These are phyloP conservation scores for Quercus robur DNA, from an alignment of 306 rosid species.

Conservation along the genomic window DNA sequence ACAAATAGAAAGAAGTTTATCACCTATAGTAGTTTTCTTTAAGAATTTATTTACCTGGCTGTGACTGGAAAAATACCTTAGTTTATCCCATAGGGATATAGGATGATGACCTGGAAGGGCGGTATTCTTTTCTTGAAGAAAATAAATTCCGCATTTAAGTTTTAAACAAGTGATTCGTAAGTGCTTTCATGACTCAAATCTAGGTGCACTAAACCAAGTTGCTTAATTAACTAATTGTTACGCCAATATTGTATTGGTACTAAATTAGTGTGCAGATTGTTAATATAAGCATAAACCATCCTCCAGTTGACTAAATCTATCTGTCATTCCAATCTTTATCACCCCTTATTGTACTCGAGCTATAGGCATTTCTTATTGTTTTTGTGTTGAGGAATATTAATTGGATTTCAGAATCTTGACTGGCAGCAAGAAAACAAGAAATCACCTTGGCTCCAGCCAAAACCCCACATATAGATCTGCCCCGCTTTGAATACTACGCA, in stretches of 20 bases:
- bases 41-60: no score
- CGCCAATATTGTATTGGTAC: neutral
- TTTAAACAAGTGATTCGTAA: neutral
- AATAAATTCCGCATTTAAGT: neutral
- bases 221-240: neutral
- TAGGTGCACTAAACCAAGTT: neutral
- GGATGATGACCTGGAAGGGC: neutral
- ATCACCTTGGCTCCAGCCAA: slow-evolving; percentile 3
- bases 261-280: neutral
- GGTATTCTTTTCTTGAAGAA: neutral
- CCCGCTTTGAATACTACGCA: neutral
- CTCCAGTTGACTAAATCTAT: neutral
- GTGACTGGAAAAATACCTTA: neutral
- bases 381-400: neutral
- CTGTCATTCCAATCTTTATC: neutral
- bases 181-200: neutral
- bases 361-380: neutral
- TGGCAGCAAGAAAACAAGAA: slow-evolving; percentile 9
- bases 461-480: neutral
- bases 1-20: no score
- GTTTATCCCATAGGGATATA: neutral
- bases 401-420: slow-evolving; percentile 7
- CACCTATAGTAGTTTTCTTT: neutral
- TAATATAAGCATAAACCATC: neutral
- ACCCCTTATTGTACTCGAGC: neutral